phyloP scores from a whole-genome alignment of 345 rosid species.

The Euphorbia tirucalli region DNA sequence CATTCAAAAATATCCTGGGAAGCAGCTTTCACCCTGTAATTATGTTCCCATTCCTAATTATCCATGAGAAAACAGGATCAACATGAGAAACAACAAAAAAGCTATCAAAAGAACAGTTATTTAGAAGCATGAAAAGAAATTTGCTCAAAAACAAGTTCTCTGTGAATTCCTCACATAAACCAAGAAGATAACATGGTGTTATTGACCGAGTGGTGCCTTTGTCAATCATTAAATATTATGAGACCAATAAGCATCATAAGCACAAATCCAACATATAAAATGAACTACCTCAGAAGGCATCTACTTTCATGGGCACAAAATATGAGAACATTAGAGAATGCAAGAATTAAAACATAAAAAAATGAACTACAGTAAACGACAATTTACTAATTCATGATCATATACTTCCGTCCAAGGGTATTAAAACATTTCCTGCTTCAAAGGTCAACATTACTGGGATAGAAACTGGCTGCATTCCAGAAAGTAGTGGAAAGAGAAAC shows the following conservation, averaged over 20 bases:
- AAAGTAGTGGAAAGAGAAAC: no score
- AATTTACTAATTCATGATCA: neutral
- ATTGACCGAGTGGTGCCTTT: no score
- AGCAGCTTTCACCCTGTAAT: slow-evolving; percentile 67
- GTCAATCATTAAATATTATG: neutral
- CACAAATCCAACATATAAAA: neutral
- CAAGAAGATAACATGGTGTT: neutral
- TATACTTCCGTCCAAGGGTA: neutral
- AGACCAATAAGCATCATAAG: neutral
- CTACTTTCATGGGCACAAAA: no score
- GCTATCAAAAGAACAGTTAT: neutral
- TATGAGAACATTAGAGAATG: no score
- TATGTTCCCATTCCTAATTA: slow-evolving; percentile 71
- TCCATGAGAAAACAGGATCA: slow-evolving; percentile 10
- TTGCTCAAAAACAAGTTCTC: neutral
- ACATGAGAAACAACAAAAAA: neutral
- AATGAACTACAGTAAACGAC: no score
- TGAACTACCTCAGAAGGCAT: no score
- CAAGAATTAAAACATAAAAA: no score
- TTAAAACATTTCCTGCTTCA: no score
- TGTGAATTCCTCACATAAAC: neutral
- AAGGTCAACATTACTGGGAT: no score
- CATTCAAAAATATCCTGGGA: slow-evolving; percentile 58
- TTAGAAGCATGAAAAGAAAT: neutral
- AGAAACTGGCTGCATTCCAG: no score